These are phyloP conservation scores for Gossypium gossypioides DNA, from an alignment of 441 rosid genomes.

Conservation along the genomic window DNA sequence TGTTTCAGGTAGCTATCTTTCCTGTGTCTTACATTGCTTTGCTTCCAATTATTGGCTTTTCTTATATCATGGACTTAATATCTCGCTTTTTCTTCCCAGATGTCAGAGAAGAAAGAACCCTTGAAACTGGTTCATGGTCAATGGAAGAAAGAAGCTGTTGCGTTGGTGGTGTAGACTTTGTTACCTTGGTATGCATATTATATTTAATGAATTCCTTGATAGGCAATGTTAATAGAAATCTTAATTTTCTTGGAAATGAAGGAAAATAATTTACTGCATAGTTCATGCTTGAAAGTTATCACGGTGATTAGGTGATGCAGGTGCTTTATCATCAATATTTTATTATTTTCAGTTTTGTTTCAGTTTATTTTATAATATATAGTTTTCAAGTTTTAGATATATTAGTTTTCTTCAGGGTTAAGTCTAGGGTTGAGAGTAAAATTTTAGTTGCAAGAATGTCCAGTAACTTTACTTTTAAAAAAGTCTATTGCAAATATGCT, in stretches of 20 bases:
- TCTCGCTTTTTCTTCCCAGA: constrained; percentile 19
- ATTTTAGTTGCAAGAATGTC: no score
- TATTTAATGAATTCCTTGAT: not conserved
- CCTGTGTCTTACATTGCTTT: not conserved
- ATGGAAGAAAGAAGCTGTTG: constrained; percentile 33
- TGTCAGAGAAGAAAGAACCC: constrained; percentile 17
- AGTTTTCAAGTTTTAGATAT: no score
- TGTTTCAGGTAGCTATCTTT: constrained; percentile 25
- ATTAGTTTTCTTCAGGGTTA: no score
- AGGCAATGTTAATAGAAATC: not conserved
- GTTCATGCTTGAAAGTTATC: not conserved
- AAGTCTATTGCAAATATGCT: no score
- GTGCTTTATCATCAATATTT: not conserved
- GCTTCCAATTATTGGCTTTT: not conserved
- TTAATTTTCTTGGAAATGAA: not conserved
- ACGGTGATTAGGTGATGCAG: not conserved
- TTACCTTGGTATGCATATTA: constrained; percentile 53
- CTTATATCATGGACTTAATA: not conserved
- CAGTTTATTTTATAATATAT: no score
- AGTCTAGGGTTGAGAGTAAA: no score
- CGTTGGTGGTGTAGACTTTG: constrained; percentile 60
- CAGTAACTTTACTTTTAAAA: no score
- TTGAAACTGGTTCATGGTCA: constrained; percentile 8
- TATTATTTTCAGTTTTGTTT: no score
- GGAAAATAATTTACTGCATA: not conserved